phyloP scores from a whole-genome alignment of 2,329 filamentous ascomycete genomes.

The Cladorrhinum sp. region DNA sequence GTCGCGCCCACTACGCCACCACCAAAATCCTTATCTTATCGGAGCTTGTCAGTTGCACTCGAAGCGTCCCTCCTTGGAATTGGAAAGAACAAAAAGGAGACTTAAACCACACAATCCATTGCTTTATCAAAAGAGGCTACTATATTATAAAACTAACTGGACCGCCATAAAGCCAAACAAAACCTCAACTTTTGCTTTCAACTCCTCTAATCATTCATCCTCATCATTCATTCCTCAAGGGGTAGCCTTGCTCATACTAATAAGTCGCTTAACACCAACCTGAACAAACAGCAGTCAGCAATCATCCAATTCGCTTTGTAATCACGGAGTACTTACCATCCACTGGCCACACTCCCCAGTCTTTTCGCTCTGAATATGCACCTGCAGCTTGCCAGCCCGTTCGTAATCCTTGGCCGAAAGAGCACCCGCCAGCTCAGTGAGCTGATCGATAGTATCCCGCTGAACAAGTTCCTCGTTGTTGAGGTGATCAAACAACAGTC shows the following conservation, averaged over 20 bases:
- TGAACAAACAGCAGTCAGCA: conserved; percentile 38
- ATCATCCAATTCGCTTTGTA: conserved; percentile 31
- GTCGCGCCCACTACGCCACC: not conserved
- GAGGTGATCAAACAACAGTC: conserved; percentile 91
- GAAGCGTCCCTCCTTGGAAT: not conserved
- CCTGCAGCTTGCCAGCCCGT: conserved; percentile 63
- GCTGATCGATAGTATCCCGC: conserved; percentile 68
- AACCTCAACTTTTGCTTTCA: not conserved
- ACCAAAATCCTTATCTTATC: conserved; percentile 26
- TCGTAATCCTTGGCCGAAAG: conserved; percentile 68
- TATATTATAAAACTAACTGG: conserved; percentile 3
- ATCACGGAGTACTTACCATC: conserved; percentile 62
- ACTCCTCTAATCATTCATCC: not conserved
- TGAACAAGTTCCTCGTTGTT: conserved; percentile 92
- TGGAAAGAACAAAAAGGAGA: not conserved
- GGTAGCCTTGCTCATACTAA: conserved; percentile 76
- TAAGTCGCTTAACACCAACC: conserved; percentile 73
- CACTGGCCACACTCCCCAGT: conserved; percentile 79
- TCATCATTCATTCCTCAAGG: conserved; percentile 44
- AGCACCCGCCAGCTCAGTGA: conserved; percentile 62
- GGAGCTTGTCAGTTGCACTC: not conserved
- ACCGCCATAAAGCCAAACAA: not conserved
- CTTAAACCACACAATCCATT: conserved; percentile 3
- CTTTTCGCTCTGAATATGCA: conserved; percentile 73
- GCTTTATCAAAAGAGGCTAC: conserved; percentile 8